Evolutionary conservation across 2,329 filamentous ascomycete species (phyloP).

Genomic region (Aurifilum marmelostoma): DNA sequence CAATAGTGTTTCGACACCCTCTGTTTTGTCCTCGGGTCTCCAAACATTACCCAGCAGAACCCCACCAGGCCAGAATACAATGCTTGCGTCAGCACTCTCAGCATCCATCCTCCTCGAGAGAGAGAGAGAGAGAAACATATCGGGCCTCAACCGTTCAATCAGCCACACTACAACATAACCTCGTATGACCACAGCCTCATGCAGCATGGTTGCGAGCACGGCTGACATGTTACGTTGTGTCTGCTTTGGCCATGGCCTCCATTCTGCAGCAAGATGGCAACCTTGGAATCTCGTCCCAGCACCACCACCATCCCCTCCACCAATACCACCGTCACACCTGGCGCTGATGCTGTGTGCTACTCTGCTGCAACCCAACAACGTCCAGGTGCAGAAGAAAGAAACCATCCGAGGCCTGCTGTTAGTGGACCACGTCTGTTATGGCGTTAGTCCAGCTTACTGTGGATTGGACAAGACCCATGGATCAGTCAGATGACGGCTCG

Average conservation of each 20-base stretch:
- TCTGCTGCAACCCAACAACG: neutral
- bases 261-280: too few relatives aligned
- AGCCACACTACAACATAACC: neutral
- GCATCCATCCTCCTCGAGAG: neutral
- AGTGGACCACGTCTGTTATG: neutral
- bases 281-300: too few relatives aligned
- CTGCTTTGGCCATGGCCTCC: neutral
- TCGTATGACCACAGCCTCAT: neutral
- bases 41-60: too few relatives aligned
- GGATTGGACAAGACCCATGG: neutral
- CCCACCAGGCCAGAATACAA: neutral
- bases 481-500: neutral
- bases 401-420: neutral
- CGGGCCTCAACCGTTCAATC: too few relatives aligned
- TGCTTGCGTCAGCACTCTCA: neutral
- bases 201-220: neutral
- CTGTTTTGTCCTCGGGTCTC: too few relatives aligned
- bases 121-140: too few relatives aligned
- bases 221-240: constrained; percentile 10
- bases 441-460: too few relatives aligned
- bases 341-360: neutral
- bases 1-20: neutral
- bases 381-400: too few relatives aligned
- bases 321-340: neutral
- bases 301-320: too few relatives aligned